These are phyloP conservation scores for Ustilago nuda DNA, from an alignment of 1,284 basidiomycete genomes.

Conservation along the genomic window DNA sequence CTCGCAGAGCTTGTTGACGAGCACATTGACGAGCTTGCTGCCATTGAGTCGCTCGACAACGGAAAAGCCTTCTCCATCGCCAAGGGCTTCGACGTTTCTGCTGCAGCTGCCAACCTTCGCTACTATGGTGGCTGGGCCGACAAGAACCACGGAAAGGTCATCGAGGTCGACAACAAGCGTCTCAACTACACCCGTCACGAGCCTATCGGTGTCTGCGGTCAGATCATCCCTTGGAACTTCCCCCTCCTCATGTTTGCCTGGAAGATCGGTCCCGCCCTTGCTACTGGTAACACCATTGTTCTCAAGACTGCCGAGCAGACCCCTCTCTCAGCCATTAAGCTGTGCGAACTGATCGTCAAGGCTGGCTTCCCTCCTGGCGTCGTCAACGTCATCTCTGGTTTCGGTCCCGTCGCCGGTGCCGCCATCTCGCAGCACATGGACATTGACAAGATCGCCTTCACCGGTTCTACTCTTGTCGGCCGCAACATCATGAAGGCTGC, in stretches of 20 bases:
- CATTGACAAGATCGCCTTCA: slow-evolving; percentile 75
- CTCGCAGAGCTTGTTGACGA: slow-evolving; percentile 81
- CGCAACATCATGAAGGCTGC: slow-evolving; percentile 80
- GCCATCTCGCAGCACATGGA: slow-evolving; percentile 74
- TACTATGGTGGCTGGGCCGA: slow-evolving; percentile 79
- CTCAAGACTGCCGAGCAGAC: slow-evolving; percentile 79
- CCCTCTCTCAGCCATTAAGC: slow-evolving; percentile 76
- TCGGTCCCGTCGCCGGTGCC: slow-evolving; percentile 84
- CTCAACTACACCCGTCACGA: slow-evolving; percentile 79
- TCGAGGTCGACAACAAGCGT: slow-evolving; percentile 84
- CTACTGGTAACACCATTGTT: slow-evolving; percentile 71
- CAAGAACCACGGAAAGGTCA: slow-evolving; percentile 84
- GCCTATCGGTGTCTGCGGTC: slow-evolving; percentile 84
- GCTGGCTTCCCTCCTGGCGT: slow-evolving; percentile 83
- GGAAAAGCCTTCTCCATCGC: slow-evolving; percentile 80
- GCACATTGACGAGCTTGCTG: slow-evolving; percentile 76
- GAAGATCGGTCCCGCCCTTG: slow-evolving; percentile 74
- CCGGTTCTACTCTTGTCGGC: slow-evolving; percentile 78
- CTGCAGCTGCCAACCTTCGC: slow-evolving; percentile 74
- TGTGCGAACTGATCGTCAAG: slow-evolving; percentile 80
- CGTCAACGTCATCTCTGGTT: slow-evolving; percentile 81
- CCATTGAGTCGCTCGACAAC: slow-evolving; percentile 75
- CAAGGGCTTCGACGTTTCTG: slow-evolving; percentile 77
- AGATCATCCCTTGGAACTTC: slow-evolving; percentile 75
- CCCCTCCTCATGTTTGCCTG: slow-evolving; percentile 71